Percentiles rank a stretch among this genome's conserved stretches.
phyloP scores from a whole-genome alignment of 2,329 filamentous ascomycete genomes.

The Gaeumannomyces tritici region DNA sequence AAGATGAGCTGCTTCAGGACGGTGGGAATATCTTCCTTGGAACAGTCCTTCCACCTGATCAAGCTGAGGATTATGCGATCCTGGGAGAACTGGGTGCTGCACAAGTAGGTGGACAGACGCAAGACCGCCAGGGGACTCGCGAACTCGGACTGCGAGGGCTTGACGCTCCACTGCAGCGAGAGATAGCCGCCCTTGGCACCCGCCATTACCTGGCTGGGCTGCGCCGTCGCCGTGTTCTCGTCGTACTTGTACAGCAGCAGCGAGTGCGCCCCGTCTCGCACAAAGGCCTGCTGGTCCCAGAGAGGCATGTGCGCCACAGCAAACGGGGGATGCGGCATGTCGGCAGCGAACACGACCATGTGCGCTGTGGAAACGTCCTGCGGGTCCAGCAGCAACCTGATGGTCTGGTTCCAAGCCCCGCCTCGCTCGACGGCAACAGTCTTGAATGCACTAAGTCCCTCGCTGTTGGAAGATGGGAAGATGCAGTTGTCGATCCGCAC shows the following conservation, averaged over 20 bases:
- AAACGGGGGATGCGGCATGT: constrained; percentile 80
- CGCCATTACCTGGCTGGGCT: constrained; percentile 36
- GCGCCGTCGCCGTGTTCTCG: constrained; percentile 68
- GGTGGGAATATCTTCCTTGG: constrained; percentile 60
- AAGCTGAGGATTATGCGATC: constrained; percentile 78
- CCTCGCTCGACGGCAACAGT: constrained; percentile 73
- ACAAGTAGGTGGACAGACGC: constrained; percentile 73
- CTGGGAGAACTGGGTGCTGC: constrained; percentile 91
- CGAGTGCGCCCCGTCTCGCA: constrained; percentile 73
- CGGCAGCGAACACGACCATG: constrained; percentile 80
- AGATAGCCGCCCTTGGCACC: constrained; percentile 77
- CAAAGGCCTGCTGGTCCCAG: constrained; percentile 87
- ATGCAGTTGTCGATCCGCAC: constrained; percentile 84
- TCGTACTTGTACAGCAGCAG: constrained; percentile 85
- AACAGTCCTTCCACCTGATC: constrained; percentile 74
- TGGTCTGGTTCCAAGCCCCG: constrained; percentile 78
- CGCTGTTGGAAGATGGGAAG: constrained; percentile 71
- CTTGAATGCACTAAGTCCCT: constrained; percentile 75
- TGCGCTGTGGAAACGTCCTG: constrained; percentile 76
- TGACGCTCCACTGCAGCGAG: constrained; percentile 67
- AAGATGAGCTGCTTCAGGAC: constrained; percentile 80
- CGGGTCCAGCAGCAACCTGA: constrained; percentile 69
- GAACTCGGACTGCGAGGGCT: constrained; percentile 56
- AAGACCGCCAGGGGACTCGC: constrained; percentile 75
- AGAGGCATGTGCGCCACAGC: constrained; percentile 87